Evolutionary conservation across 192 early-diverging fungal genomes (phyloP).

Genomic region (Coemansia sp.): DNA sequence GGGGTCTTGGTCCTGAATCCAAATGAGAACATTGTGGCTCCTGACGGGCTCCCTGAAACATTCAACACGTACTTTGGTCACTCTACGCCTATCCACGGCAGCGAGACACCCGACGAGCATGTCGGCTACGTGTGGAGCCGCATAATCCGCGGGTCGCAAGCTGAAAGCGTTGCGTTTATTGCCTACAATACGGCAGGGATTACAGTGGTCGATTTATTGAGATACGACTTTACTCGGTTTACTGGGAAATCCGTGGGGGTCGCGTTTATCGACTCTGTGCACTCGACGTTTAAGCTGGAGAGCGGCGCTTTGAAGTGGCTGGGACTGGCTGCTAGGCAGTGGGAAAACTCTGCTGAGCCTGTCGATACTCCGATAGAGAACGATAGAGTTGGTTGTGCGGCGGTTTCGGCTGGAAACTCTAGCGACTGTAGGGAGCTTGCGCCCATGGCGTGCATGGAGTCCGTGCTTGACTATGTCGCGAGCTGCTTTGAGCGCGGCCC

Average conservation of each 20-base stretch:
- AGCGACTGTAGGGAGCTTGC: constrained; percentile 32
- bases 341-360: constrained; percentile 18
- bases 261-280: constrained; percentile 44
- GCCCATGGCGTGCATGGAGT: constrained; percentile 21
- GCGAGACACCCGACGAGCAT: constrained; percentile 46
- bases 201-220: constrained; percentile 27
- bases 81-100: constrained; percentile 18
- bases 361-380: neutral
- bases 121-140: constrained; percentile 45
- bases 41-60: constrained; percentile 36
- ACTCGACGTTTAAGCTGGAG: constrained; percentile 24
- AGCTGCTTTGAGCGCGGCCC: constrained; percentile 22
- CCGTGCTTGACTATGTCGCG: constrained; percentile 31
- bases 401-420: constrained; percentile 21
- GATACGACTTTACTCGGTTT: constrained; percentile 37
- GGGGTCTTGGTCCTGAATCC: constrained; percentile 50
- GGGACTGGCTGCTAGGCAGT: constrained; percentile 13
- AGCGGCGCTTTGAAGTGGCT: constrained; percentile 22
- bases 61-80: constrained; percentile 27
- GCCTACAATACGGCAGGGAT: constrained; percentile 34
- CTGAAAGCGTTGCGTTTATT: constrained; percentile 26
- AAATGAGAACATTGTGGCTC: constrained; percentile 42
- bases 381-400: constrained; percentile 15
- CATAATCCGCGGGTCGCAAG: constrained; percentile 17
- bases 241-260: constrained; percentile 17